Evolutionary conservation across 345 rosid species (phyloP).

Genomic region (Gossypium raimondii): DNA sequence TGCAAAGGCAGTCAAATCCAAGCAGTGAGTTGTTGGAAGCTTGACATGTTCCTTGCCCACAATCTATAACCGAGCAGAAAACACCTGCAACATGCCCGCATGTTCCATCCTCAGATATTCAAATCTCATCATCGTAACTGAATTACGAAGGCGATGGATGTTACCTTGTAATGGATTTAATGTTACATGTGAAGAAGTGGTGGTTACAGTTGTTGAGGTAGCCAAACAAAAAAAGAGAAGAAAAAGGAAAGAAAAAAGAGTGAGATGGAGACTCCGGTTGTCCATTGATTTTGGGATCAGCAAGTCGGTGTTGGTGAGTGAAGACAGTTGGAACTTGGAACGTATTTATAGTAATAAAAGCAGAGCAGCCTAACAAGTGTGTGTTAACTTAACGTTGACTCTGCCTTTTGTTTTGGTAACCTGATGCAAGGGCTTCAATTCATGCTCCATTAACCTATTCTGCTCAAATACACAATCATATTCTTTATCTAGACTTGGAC

Average conservation of each 20-base stretch:
- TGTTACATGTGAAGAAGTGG: background rate
- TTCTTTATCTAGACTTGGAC: too few species aligned
- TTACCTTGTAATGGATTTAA: background rate
- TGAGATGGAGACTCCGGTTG: background rate
- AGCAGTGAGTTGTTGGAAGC: background rate
- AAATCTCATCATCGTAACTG: background rate
- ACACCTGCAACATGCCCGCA: background rate
- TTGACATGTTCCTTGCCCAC: constrained; percentile 40
- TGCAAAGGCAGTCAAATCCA: constrained; percentile 40
- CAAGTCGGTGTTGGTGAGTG: too few species aligned
- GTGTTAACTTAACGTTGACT: too few species aligned
- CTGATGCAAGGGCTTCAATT: too few species aligned
- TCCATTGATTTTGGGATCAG: background rate
- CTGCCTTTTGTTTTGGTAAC: too few species aligned
- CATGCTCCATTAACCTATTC: too few species aligned
- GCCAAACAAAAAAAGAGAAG: background rate
- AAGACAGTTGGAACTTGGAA: background rate
- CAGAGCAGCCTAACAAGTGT: background rate
- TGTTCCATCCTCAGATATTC: background rate
- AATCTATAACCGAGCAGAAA: constrained; percentile 16
- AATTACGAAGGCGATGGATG: background rate
- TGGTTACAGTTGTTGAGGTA: background rate
- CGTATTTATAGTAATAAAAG: background rate
- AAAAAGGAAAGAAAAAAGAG: background rate
- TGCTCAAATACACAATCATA: too few species aligned